Evolutionary conservation across 495 filamentous ascomycete genomes (phyloP), one percentile per base, ranked within the genome.

Genomic region (Neurospora pannonica): DNA sequence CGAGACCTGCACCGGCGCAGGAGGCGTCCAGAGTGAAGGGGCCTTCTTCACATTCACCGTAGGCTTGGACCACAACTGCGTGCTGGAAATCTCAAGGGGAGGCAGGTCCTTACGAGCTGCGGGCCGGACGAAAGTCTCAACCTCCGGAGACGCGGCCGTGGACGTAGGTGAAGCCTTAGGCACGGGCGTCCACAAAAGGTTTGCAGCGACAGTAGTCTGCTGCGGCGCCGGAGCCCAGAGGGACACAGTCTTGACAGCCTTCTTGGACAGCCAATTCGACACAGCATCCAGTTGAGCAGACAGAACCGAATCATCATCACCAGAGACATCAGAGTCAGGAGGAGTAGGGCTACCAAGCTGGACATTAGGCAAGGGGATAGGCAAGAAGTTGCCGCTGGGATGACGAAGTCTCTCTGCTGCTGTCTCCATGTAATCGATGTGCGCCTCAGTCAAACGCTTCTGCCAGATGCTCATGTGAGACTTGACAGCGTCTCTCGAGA

Each of bases 281-380:
- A 34, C 70, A 24, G 82, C 80, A 54, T 75, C 80, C 11, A 78
- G 78, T 36, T 80, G 75, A 15, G 81, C 78, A 0, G 78, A 79
- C 43, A 70, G 13, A 71, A 69, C 38, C 9, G 69, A 69, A 9
- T 71, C 77, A 10, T 80, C 79, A 38, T 75, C 77, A 21, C 78
- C 81, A 34, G 84, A 84, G 43, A 79, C 77, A 24, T 83, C 79
- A 7, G 83, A 85, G 43, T 86, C 83, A 1, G 85, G 86, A 54
- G 86, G 87, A 69, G 84, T 89, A 7, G 86, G 85, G 73, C 84
- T 88, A 31, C 85, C 84, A 0, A 87, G 73, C 70, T 80, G 80
- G n/a, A 77, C 79, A 72, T 48, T 71, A n/a, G 75, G 72, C 72
- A 82, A 82, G 1, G 83, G 76, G 70, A 84, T 72, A 24, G 86